These are phyloP conservation scores for Coniochaeta sp. DNA, from an alignment of 2,329 filamentous ascomycete species.

Conservation along the genomic window DNA sequence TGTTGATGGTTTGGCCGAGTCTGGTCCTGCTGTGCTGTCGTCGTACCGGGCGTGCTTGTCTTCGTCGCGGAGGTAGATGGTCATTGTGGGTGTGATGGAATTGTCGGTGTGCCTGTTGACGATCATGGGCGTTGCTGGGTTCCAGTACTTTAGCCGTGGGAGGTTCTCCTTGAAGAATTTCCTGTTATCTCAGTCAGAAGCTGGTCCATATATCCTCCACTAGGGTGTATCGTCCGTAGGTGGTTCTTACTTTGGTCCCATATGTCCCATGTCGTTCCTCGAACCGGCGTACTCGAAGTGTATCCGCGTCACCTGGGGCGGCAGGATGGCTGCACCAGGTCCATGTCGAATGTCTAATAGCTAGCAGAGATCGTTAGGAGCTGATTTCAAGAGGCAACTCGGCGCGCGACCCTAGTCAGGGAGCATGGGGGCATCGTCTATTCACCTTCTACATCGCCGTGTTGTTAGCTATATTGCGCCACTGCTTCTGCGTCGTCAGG, in stretches of 20 bases:
- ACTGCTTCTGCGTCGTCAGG: not conserved
- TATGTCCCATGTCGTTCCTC: constrained; percentile 53
- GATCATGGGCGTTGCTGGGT: constrained; percentile 77
- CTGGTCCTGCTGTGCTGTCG: not conserved
- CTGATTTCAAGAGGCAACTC: constrained; percentile 2
- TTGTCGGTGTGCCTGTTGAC: constrained; percentile 61
- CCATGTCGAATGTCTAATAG: constrained; percentile 71
- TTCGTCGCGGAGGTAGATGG: constrained; percentile 51
- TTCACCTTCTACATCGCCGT: constrained; percentile 33
- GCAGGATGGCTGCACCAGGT: constrained; percentile 75
- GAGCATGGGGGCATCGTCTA: not conserved
- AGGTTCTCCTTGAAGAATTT: constrained; percentile 85
- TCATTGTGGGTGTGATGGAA: constrained; percentile 51
- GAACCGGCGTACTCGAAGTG: constrained; percentile 69
- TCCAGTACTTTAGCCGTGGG: constrained; percentile 88
- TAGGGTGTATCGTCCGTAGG: constrained; percentile 18
- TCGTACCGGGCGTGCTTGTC: not conserved
- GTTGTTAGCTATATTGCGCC: constrained; percentile 12
- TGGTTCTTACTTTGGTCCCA: constrained; percentile 57
- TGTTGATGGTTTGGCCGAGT: not conserved
- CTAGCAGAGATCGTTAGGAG: constrained; percentile 31
- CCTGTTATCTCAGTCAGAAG: constrained; percentile 40
- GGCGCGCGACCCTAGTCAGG: constrained; percentile 12
- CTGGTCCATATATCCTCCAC: constrained; percentile 4
- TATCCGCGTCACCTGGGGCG: constrained; percentile 67